These are phyloP conservation scores for Cytospora mali DNA, from an alignment of 2,329 filamentous ascomycete genomes.

Conservation along the genomic window DNA sequence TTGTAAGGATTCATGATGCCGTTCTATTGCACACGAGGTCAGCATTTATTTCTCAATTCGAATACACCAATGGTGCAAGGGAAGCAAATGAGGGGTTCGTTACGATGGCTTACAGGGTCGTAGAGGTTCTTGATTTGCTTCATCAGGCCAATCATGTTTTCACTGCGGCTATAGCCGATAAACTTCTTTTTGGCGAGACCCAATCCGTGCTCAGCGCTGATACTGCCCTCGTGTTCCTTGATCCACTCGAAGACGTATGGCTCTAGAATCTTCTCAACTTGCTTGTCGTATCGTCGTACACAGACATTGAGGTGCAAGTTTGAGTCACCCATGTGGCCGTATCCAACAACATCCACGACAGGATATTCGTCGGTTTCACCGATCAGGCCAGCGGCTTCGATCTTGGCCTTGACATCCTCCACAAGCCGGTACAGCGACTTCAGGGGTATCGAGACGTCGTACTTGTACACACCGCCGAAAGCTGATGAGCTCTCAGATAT, in stretches of 20 bases:
- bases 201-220: slow-evolving; percentile 94
- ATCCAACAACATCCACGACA: slow-evolving; percentile 89
- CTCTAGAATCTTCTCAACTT: slow-evolving; percentile 84
- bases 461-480: slow-evolving; percentile 96
- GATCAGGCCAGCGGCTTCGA: slow-evolving; percentile 74
- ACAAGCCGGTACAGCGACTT: slow-evolving; percentile 86
- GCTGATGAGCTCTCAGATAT: slow-evolving; percentile 88
- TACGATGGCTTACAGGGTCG: slow-evolving; percentile 75
- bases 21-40: slow-evolving; percentile 59
- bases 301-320: slow-evolving; percentile 94
- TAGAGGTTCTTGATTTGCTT: slow-evolving; percentile 92
- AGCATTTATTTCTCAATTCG: slow-evolving; percentile 2
- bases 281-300: slow-evolving; percentile 79
- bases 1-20: slow-evolving; percentile 99
- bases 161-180: slow-evolving; percentile 88
- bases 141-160: slow-evolving; percentile 88
- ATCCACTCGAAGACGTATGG: slow-evolving; percentile 99
- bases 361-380: slow-evolving; percentile 75
- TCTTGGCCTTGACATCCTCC: slow-evolving; percentile 75
- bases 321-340: slow-evolving; percentile 96
- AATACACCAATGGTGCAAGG: neutral
- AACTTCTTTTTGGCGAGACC: slow-evolving; percentile 95
- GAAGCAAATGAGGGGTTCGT: slow-evolving; percentile 21
- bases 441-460: slow-evolving; percentile 93
- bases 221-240: slow-evolving; percentile 81